Percentiles rank a stretch among this genome's conserved stretches.
phyloP scores from a whole-genome alignment of 352 stramenopile genomes.

The Globisporangium emineosum region DNA sequence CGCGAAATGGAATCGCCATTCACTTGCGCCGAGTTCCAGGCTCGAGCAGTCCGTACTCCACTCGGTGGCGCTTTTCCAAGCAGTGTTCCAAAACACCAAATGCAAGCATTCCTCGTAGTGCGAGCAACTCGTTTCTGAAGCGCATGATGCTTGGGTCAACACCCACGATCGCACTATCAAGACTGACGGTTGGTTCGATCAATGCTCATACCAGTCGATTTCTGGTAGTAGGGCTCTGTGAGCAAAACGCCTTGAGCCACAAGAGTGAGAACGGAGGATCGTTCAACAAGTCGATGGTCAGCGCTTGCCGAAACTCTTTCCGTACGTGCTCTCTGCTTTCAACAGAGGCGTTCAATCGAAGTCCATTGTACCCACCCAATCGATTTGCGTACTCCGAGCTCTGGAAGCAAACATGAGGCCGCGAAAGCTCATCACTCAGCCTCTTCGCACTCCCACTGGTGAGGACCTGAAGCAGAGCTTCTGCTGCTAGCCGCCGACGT shows the following conservation, averaged over 20 bases:
- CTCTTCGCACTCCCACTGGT: background rate
- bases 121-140: slow-evolving; percentile 39
- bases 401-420: slow-evolving; percentile 31
- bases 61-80: slow-evolving; percentile 81
- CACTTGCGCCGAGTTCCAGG: slow-evolving; percentile 43
- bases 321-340: slow-evolving; percentile 19
- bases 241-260: slow-evolving; percentile 51
- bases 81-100: slow-evolving; percentile 79
- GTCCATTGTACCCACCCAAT: slow-evolving; percentile 39
- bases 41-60: slow-evolving; percentile 70
- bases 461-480: slow-evolving; percentile 42
- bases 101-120: slow-evolving; percentile 69
- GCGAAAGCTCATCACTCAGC: slow-evolving; percentile 33
- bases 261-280: slow-evolving; percentile 55
- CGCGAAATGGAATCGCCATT: slow-evolving; percentile 85
- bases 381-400: slow-evolving; percentile 34
- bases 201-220: slow-evolving; percentile 31
- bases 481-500: slow-evolving; percentile 51
- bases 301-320: slow-evolving; percentile 28
- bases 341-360: slow-evolving; percentile 31
- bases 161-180: slow-evolving; percentile 22
- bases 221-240: too few relatives aligned
- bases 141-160: slow-evolving; percentile 19
- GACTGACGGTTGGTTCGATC: slow-evolving; percentile 27
- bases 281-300: slow-evolving; percentile 62